These are phyloP conservation scores for Suillus bovinus DNA, from an alignment of 768 basidiomycete genomes.

Conservation along the genomic window DNA sequence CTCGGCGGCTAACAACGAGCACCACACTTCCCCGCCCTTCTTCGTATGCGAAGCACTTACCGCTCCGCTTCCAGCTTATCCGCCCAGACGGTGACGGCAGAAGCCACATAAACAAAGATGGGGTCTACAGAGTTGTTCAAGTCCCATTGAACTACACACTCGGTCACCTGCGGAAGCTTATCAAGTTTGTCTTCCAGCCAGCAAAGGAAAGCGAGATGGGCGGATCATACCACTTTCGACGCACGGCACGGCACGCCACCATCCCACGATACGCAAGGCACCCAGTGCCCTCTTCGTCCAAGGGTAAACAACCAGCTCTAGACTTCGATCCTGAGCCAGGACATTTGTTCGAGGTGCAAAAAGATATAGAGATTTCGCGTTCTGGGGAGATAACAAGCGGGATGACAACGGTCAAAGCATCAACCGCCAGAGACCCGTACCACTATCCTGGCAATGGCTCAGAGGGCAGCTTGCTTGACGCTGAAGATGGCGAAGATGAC, in stretches of 20 bases:
- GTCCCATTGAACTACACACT: slow-evolving; percentile 74
- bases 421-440: slow-evolving; percentile 53
- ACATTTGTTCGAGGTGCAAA: slow-evolving; percentile 64
- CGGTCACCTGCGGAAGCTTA: slow-evolving; percentile 59
- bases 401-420: slow-evolving; percentile 49
- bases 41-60: slow-evolving; percentile 59
- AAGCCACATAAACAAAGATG: slow-evolving; percentile 37
- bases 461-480: slow-evolving; percentile 31
- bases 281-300: slow-evolving; percentile 11
- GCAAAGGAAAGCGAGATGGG: slow-evolving; percentile 27
- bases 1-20: slow-evolving; percentile 40
- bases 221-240: slow-evolving; percentile 20
- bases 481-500: slow-evolving; percentile 38
- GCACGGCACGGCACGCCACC: slow-evolving; percentile 27
- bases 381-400: slow-evolving; percentile 57
- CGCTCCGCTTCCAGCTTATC: slow-evolving; percentile 63
- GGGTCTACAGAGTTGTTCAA: slow-evolving; percentile 64
- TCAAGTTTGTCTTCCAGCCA: slow-evolving; percentile 56
- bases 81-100: slow-evolving; percentile 30
- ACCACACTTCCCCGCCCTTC: slow-evolving; percentile 39
- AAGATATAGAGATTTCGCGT: slow-evolving; percentile 42
- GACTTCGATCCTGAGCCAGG: slow-evolving; percentile 33
- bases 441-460: slow-evolving; percentile 41
- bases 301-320: slow-evolving; percentile 20
- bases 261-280: not conserved